These are phyloP conservation scores for Fusarium piperis DNA, from an alignment of 2,329 filamentous ascomycete genomes.

Conservation along the genomic window DNA sequence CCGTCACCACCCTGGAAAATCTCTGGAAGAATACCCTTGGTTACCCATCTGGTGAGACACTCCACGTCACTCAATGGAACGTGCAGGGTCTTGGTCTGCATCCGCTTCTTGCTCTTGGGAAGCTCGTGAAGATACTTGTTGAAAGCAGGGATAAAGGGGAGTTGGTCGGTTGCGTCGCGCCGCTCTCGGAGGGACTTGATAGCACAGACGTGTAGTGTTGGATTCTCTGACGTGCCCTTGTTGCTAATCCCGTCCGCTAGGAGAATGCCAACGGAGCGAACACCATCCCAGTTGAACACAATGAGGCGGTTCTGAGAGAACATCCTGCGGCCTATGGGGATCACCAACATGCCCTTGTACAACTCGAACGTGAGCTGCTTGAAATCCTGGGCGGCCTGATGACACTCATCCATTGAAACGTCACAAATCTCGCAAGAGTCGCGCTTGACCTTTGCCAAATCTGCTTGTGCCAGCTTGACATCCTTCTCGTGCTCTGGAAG, in stretches of 20 bases:
- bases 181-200: slow-evolving; percentile 74
- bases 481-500: slow-evolving; percentile 96
- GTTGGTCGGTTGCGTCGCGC: slow-evolving; percentile 82
- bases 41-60: slow-evolving; percentile 78
- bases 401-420: slow-evolving; percentile 79
- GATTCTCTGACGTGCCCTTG: slow-evolving; percentile 64
- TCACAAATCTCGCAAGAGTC: slow-evolving; percentile 87
- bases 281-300: slow-evolving; percentile 85
- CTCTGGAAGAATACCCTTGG: slow-evolving; percentile 67
- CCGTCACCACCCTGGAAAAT: slow-evolving; percentile 64
- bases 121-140: slow-evolving; percentile 73
- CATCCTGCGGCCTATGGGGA: slow-evolving; percentile 83
- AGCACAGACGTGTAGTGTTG: slow-evolving; percentile 81
- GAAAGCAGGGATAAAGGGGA: slow-evolving; percentile 83
- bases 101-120: slow-evolving; percentile 71
- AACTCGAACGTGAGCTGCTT: slow-evolving; percentile 83
- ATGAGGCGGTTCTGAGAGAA: slow-evolving; percentile 80
- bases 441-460: slow-evolving; percentile 88
- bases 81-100: slow-evolving; percentile 73
- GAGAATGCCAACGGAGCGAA: slow-evolving; percentile 83
- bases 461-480: slow-evolving; percentile 90
- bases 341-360: slow-evolving; percentile 78
- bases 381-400: slow-evolving; percentile 83
- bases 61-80: slow-evolving; percentile 84
- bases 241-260: slow-evolving; percentile 77